Base-by-base conservation (phyloP, 129 eudicot species). In the Flaveria robusta region DNA sequence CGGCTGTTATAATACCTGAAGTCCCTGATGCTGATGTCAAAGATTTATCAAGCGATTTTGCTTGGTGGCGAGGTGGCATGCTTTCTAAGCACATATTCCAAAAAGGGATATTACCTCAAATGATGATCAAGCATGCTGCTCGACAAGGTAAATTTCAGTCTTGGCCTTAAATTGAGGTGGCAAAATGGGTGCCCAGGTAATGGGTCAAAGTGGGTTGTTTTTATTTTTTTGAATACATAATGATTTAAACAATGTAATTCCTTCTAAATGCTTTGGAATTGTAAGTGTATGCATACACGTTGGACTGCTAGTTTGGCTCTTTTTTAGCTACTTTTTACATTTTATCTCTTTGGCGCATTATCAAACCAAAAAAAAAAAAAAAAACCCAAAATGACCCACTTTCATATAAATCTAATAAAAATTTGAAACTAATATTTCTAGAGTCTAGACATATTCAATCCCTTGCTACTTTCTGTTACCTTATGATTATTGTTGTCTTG, bases 61-160 rank as follows among this genome's bases (percentile, higher is more conserved):
- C 82, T 70, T 94, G 99, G 99, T 91, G 94, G 97, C 83, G 96
- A 70, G 98, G 97, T 56, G 96, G 97, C 23, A 81, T 83, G 79
- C 85, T 88, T 47, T 86, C 96, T 70, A 91, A 86, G 83, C 83
- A 81, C 56, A 65, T 94, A 66, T 84, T 83, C 73, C 92, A 89
- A 74, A 94, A 80, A 86, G 96, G 89, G 66, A 64, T 78, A 69
- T 74, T 94, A 43, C 97, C 97, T 11, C 81, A 68, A 34, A 60
- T 70, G 66, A 45, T 91, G 73, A 47, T 83, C 7, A 87, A 83
- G 74, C 88, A 86, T 76, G 88, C 97, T 34, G 97, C 94, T 70
- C 92, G 92, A 52, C 85, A 79, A 74, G 97, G 99, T 94, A 85
- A 75, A 23, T 50, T 20, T 23, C 34, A 29, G n/a, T 24, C 37